These are phyloP conservation scores for Cylindrotheca fusiformis DNA, from an alignment of 108 stramenopile genomes.

Conservation along the genomic window DNA sequence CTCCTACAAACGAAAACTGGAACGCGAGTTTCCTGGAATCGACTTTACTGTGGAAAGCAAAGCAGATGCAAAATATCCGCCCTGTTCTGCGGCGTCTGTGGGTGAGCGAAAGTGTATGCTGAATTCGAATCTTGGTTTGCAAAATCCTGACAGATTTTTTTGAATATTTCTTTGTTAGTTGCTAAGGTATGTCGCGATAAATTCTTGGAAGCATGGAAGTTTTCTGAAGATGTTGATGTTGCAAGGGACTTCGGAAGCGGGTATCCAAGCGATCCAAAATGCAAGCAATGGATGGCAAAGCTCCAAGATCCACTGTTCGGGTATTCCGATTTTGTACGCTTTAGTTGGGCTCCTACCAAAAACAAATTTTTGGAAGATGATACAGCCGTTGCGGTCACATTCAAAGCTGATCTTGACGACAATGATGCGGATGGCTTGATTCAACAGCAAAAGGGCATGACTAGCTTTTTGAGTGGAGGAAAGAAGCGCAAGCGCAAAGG, in stretches of 20 bases:
- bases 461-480: slow-evolving; percentile 15
- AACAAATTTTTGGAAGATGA: slow-evolving; percentile 8
- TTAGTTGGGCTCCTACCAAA: slow-evolving; percentile 78
- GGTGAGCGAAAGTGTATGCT: slow-evolving; percentile 44
- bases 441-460: slow-evolving; percentile 33
- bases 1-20: slow-evolving; percentile 60
- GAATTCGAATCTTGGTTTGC: background rate
- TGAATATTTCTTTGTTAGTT: slow-evolving; percentile 26
- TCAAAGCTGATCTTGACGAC: slow-evolving; percentile 69
- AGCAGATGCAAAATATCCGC: slow-evolving; percentile 91
- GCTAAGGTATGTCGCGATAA: slow-evolving; percentile 84
- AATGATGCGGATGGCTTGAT: slow-evolving; percentile 43
- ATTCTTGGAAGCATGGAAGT: slow-evolving; percentile 61
- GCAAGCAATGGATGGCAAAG: slow-evolving; percentile 68
- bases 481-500: slow-evolving; percentile 26
- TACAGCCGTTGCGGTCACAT: slow-evolving; percentile 22
- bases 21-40: slow-evolving; percentile 64
- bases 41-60: slow-evolving; percentile 90
- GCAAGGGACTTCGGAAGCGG: slow-evolving; percentile 51
- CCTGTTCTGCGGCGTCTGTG: slow-evolving; percentile 81
- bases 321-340: slow-evolving; percentile 70
- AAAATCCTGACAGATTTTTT: background rate
- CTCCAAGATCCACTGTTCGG: slow-evolving; percentile 69
- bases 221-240: slow-evolving; percentile 23
- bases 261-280: slow-evolving; percentile 80